Base-by-base conservation (phyloP, 495 filamentous ascomycete genomes). In the Schizothecium vesticola region DNA sequence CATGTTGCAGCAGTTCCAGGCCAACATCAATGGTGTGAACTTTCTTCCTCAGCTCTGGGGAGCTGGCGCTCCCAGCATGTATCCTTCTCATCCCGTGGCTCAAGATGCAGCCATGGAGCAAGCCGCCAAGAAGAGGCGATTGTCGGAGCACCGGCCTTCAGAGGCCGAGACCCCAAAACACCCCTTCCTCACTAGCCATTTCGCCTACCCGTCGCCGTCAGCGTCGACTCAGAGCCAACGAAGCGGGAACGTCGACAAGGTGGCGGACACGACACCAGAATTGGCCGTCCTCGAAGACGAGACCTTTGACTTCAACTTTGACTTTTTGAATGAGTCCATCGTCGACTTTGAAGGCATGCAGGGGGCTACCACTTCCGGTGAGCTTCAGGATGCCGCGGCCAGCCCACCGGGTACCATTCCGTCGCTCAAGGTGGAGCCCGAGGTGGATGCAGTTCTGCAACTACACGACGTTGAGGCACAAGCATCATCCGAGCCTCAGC, bases 111-210 rank as follows among this genome's bases (percentile, higher is more conserved):
- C n/a, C 28, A 31, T 21, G 3, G 43, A 57, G 19, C 65, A 65
- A 33, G 67, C 64, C 16, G 64, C 43, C 63, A 74, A 74, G 60
- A 61, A 68, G 13, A 66, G 72, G 21, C 65, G 72, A 16, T 57
- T 74, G 55, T 72, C 70, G 0, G 72, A 66, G 65, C 56, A 29
- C 2, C 56, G 65, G 21, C 67, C 62, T 9, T 33, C 36, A 12
- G 51, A 65, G 24, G 16, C 22, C 31, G 61, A 64, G n/a, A 19
- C 19, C 28, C 23, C n/a, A 28, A 60, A 19, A 16, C 26, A 21
- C 31, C 25, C 55, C 10, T 58, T 66, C 7, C 25, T 66, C 25
- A 28, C 6, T 22, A 51, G 21, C 28, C 29, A 33, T 13, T 66
- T 43, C 23, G 16, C 28, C 13, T 70, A 67, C 58, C 69, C 67